These are phyloP conservation scores for Ogataea angusta DNA, from an alignment of 805 yeast species.

Conservation along the genomic window DNA sequence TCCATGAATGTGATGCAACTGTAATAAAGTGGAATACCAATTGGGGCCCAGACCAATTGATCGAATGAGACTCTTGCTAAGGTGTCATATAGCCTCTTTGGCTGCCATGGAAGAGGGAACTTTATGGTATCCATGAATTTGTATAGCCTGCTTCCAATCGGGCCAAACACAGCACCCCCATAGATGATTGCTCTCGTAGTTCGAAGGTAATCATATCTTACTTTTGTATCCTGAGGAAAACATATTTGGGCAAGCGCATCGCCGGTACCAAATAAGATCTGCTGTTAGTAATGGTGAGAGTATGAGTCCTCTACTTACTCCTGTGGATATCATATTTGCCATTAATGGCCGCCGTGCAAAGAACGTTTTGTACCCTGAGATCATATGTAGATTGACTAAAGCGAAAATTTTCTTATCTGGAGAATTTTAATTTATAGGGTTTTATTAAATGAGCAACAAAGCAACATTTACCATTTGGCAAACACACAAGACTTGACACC, in stretches of 20 bases:
- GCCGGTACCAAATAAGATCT: slow-evolving; percentile 59
- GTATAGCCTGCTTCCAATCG: slow-evolving; percentile 74
- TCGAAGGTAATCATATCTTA: slow-evolving; percentile 47
- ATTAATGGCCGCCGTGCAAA: slow-evolving; percentile 1
- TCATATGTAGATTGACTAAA: neutral
- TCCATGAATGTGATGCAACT: slow-evolving; percentile 67
- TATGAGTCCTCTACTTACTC: slow-evolving; percentile 24
- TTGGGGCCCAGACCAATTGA: slow-evolving; percentile 75
- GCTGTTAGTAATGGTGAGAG: too few species aligned
- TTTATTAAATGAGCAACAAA: neutral
- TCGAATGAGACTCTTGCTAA: slow-evolving; percentile 59
- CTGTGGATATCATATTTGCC: slow-evolving; percentile 48
- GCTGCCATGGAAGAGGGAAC: slow-evolving; percentile 31
- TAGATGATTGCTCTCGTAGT: slow-evolving; percentile 63
- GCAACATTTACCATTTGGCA: neutral
- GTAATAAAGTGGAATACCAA: slow-evolving; percentile 71
- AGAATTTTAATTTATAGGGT: neutral
- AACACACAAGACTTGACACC: too few species aligned
- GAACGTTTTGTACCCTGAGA: neutral
- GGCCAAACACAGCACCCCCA: slow-evolving; percentile 74
- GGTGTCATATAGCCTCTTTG: slow-evolving; percentile 32
- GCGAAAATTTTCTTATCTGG: slow-evolving; percentile 3
- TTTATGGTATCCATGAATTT: slow-evolving; percentile 42
- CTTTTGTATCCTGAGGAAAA: slow-evolving; percentile 33
- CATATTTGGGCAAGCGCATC: slow-evolving; percentile 68